Conservation (phyloP, 164 flowering plant species). For the Paratinospora sagittata region DNA sequence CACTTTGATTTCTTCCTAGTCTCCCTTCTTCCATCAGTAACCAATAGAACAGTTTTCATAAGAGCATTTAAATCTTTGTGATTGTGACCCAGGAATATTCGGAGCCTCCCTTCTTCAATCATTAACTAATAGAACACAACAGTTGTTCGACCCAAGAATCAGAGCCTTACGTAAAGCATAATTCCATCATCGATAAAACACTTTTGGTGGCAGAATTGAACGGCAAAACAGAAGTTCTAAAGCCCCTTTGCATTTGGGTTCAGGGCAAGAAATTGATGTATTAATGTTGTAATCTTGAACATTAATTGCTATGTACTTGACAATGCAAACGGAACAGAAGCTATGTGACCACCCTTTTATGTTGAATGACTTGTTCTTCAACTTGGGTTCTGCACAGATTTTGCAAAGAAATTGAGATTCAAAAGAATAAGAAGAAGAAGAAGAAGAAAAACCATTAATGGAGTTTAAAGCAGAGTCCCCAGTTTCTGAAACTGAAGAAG, state of each 20-base stretch:
- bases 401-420: conserved; percentile 36
- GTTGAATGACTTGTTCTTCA: conserved; percentile 10
- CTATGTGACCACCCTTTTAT: conserved; percentile 33
- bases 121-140: conserved; percentile 42
- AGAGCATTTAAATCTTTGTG: no score
- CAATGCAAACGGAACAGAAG: conserved; percentile 31
- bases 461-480: conserved; percentile 15
- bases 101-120: no score
- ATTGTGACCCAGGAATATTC: no score
- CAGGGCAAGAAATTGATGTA: conserved; percentile 30
- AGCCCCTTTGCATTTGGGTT: conserved; percentile 23
- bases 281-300: conserved; percentile 30
- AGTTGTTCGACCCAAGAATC: conserved; percentile 38
- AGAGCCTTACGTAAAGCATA: conserved; percentile 37
- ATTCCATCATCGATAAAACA: conserved; percentile 46
- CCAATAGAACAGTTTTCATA: no score
- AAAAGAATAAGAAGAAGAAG: no score
- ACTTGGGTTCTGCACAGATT: conserved; percentile 30
- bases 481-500: no score
- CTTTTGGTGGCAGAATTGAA: conserved; percentile 27
- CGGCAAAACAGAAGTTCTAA: conserved; percentile 40
- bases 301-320: conserved; percentile 31
- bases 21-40: no score
- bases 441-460: background rate
- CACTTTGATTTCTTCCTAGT: conserved; percentile 31